Conservation (phyloP, 2,329 filamentous ascomycete species). For the Pyricularia sp. region DNA sequence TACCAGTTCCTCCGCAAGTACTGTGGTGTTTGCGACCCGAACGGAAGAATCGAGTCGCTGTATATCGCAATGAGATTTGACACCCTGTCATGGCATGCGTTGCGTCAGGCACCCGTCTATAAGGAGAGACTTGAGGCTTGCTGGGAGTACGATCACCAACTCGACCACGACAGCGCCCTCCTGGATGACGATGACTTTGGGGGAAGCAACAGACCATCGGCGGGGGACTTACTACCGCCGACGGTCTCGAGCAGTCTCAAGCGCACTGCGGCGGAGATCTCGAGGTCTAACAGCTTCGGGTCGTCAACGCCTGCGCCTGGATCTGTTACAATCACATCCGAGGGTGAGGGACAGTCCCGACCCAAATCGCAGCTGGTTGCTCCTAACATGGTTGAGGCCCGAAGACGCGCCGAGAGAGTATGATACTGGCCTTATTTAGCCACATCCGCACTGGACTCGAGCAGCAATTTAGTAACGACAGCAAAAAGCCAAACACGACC, state of each 20-base stretch:
- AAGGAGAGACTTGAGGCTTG: conserved; percentile 39
- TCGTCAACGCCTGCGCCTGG: conserved; percentile 16
- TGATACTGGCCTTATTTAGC: not conserved
- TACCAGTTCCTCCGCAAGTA: conserved; percentile 36
- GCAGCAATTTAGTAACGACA: not conserved
- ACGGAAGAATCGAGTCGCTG: conserved; percentile 43
- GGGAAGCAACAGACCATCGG: conserved; percentile 22
- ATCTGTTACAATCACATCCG: conserved; percentile 5
- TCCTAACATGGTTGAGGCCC: conserved; percentile 24
- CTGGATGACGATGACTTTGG: conserved; percentile 3
- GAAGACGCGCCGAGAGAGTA: conserved; percentile 16
- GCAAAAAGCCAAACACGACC: not conserved
- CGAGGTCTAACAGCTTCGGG: conserved; percentile 32
- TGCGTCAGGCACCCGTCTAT: conserved; percentile 33
- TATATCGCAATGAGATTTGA: conserved; percentile 44
- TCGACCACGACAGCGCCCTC: conserved; percentile 28
- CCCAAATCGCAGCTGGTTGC: conserved; percentile 23
- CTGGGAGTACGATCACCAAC: conserved; percentile 37
- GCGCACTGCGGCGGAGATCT: conserved; percentile 38
- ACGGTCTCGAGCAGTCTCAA: conserved; percentile 27
- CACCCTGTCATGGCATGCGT: conserved; percentile 41
- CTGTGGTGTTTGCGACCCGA: conserved; percentile 41
- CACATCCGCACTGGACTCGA: not conserved
- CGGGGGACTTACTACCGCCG: conserved; percentile 30
- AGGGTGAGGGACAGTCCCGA: conserved; percentile 13